Evolutionary conservation across 257 asterid genomes (phyloP), one percentile per base, ranked within the genome.

Genomic region (Schizonepeta tenuifolia): DNA sequence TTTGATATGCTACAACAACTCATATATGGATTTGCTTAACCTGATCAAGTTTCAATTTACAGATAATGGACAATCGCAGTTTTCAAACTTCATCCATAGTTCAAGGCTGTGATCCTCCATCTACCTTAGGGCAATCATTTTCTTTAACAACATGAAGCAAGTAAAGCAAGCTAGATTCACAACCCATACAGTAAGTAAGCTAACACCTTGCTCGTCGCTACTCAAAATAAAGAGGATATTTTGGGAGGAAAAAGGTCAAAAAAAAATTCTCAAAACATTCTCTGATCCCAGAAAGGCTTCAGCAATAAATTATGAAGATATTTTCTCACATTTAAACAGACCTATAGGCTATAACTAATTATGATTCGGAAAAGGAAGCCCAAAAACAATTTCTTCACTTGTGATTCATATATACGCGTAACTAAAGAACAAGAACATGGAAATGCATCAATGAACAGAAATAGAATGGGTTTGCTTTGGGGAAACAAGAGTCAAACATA

Each of bases 21-120:
- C 18, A 66, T 1, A 50, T 33, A 66, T 44, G 40, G 22, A 67
- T 59, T 67, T 63, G 33, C 36, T 59, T 22, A 24, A 26, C 10
- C 53, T 31, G 33, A 64, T 28, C 36, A 17, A 24, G 22, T 72
- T 72, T 20, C 59, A 35, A 41, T 26, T 65, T 64, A 22, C 47
- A 35, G 56, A 79, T 46, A 57, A 75, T 65, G 55, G 15, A 28
- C 26, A 28, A 53, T 53, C 55, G 26, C 67, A 51, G 35, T n/a
- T 20, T 5, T 22, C 69, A 51, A 57, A 8, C 8, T 13, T 15
- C 6, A 35, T 47, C 55, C 50, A 36, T 46, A 15, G 53, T 75
- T 31, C 38, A 59, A 57, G 46, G 53, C 18, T 67, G 51, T 20
- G 50, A 71, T 44, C 51, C 33, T 35, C 65, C 65, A 1, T 8